Conservation (phyloP, 352 stramenopile species). For the Phytopythium helicoides region DNA sequence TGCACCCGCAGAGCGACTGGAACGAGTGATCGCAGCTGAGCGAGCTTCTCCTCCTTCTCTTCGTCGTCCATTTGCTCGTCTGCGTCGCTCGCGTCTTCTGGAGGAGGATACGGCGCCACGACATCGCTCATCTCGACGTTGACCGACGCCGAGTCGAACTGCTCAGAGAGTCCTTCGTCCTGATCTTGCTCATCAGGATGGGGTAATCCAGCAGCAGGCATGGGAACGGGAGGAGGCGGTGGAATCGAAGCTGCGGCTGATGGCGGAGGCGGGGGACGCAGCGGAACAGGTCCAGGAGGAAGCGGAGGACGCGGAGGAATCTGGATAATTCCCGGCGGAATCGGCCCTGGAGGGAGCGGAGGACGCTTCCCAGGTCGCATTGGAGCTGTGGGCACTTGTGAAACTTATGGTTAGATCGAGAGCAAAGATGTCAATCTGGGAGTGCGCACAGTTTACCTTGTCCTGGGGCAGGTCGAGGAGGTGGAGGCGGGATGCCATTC, state of each 20-base stretch:
- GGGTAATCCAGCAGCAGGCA: neutral
- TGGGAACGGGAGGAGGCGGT: conserved; percentile 11
- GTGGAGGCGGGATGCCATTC: conserved; percentile 1
- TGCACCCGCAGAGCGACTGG: conserved; percentile 61
- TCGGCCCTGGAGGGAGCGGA: conserved; percentile 46
- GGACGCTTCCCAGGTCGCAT: conserved; percentile 60
- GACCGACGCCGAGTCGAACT: neutral
- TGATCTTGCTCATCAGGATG: too few relatives aligned
- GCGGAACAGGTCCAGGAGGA: conserved; percentile 30
- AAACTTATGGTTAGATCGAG: too few relatives aligned
- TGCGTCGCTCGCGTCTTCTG: neutral
- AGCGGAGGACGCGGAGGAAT: conserved; percentile 56
- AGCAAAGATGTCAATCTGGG: too few relatives aligned
- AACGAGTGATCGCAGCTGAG: conserved; percentile 52
- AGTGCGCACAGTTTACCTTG: neutral
- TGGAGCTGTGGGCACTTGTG: neutral
- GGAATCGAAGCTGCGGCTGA: conserved; percentile 9
- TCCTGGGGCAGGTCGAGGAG: conserved; percentile 4
- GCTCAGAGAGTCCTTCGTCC: too few relatives aligned
- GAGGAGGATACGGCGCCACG: conserved; percentile 34
- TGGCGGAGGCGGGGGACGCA: conserved; percentile 39
- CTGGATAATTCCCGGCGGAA: conserved; percentile 59
- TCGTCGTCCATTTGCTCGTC: conserved; percentile 29
- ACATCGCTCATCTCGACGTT: conserved; percentile 20
- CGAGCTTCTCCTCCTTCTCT: conserved; percentile 29